Evolutionary conservation across 2,329 filamentous ascomycete genomes (phyloP), one percentile per base, ranked within the genome.

Genomic region (Scedosporium boydii): DNA sequence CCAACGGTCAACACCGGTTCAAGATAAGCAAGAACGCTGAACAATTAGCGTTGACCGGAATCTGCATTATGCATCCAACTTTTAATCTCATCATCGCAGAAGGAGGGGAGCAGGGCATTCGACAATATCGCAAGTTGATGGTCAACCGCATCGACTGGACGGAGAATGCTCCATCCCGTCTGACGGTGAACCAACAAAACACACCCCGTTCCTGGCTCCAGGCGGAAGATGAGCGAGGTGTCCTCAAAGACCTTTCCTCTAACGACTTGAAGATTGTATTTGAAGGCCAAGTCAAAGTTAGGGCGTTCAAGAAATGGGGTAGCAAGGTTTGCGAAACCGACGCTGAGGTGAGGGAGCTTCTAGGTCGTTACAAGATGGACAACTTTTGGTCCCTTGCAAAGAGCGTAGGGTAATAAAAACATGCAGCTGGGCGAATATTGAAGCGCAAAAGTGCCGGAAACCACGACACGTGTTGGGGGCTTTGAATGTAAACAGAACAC

Each of bases 291-390:
- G 82, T 90, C 71, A 95, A 93, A 73, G 79, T 83, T 38, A 83
- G 90, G 59, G 85, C 81, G 0, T 99, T 98, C 73, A 87, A 89
- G 67, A 93, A 91, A 71, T 98, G 93, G 90, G 83, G 89, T 2
- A 92, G 87, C 65, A 89, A 91, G 72, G 86, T 95, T n/a, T 96
- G 92, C 74, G 95, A 98, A 76, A 93, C 90, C 2, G 95, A 99
- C 72, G 84, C 87, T 10, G 90, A 96, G 71, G 95, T 93, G 4
- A 88, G 90, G 71, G 91, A 96, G 68, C 82, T 87, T 23, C 75
- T 99, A 65, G 78, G 86, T 12, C 84, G 91, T 67, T 85, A 87
- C 5, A 97, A 96, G 79, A 90, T 98, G 83, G 93, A 98, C 69
- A 96, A 89, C 69, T 93, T 99, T 70, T 99, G 95, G 95, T 29